phyloP scores from a whole-genome alignment of 176 grass and related monocot species.

The Avena atlantica region DNA sequence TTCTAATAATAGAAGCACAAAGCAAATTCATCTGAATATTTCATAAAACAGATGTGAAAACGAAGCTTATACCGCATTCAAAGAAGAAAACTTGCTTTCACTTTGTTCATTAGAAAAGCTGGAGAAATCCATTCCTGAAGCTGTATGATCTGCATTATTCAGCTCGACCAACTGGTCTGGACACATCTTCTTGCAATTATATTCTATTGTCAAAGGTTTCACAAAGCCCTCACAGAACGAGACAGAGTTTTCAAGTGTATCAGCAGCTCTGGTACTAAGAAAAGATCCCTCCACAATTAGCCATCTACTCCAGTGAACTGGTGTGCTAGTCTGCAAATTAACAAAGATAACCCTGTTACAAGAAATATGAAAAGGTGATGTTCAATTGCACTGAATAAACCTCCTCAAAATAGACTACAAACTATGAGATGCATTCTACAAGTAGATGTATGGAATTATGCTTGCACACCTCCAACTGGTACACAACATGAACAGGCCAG shows the following conservation, averaged over 20 bases:
- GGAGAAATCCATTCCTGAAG: constrained; percentile 45
- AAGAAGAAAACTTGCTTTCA: constrained; percentile 31
- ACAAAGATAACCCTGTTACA: constrained; percentile 3
- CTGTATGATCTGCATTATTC: constrained; percentile 33
- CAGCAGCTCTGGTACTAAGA: constrained; percentile 48
- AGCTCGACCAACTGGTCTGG: constrained; percentile 35
- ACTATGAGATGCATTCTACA: constrained; percentile 36
- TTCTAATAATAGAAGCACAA: constrained; percentile 30
- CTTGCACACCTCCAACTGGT: constrained; percentile 62
- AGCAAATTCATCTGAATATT: constrained; percentile 22
- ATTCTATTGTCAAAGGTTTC: constrained; percentile 60
- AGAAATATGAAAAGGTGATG: neutral
- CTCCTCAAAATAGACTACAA: constrained; percentile 26
- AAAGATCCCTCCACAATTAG: constrained; percentile 50
- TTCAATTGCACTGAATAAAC: constrained; percentile 39
- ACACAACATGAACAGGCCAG: constrained; percentile 81
- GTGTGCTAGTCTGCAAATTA: constrained; percentile 48
- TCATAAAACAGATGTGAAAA: constrained; percentile 23
- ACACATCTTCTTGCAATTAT: constrained; percentile 47
- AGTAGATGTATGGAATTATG: constrained; percentile 31
- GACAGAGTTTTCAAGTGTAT: constrained; percentile 45
- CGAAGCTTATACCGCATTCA: constrained; percentile 43
- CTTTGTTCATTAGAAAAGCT: constrained; percentile 33
- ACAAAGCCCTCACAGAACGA: constrained; percentile 61
- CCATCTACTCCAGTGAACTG: constrained; percentile 81